Percentiles rank a stretch among this genome's conserved stretches.
Evolutionary conservation across 805 yeast species (phyloP).

Genomic region (Wickerhamomyces rabaulensis): DNA sequence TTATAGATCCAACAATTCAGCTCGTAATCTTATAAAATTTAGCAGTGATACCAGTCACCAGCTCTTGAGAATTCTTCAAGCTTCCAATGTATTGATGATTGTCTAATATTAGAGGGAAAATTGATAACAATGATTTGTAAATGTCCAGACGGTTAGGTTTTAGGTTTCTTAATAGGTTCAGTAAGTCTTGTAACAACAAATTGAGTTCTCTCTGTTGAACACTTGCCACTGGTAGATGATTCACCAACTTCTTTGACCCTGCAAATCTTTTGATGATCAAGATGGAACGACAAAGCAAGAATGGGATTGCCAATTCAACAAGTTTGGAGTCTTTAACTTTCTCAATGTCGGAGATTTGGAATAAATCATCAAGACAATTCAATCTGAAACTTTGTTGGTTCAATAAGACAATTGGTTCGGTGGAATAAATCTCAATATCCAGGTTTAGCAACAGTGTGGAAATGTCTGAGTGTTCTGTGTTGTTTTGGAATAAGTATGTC

Average conservation of each 20-base stretch:
- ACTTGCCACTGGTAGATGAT: constrained; percentile 59
- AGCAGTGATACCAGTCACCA: constrained; percentile 19
- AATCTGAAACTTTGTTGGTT: constrained; percentile 46
- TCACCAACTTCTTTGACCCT: constrained; percentile 55
- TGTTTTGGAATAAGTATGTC: constrained; percentile 25
- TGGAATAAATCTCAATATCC: constrained; percentile 47
- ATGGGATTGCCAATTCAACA: constrained; percentile 34
- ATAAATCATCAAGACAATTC: constrained; percentile 50
- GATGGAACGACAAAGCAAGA: constrained; percentile 51
- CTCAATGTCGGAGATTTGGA: constrained; percentile 27
- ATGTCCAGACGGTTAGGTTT: neutral
- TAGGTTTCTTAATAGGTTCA: constrained; percentile 19
- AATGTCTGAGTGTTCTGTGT: constrained; percentile 30
- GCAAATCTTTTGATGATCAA: constrained; percentile 58
- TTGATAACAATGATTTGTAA: constrained; percentile 9
- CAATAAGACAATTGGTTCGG: constrained; percentile 40
- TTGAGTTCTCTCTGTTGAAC: constrained; percentile 62
- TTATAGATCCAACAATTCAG: constrained; percentile 1
- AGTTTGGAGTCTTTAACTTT: constrained; percentile 19
- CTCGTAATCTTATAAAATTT: constrained; percentile 20
- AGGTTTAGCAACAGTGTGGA: constrained; percentile 34
- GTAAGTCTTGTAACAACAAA: constrained; percentile 40
- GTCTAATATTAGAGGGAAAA: constrained; percentile 22
- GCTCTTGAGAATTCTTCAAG: constrained; percentile 8
- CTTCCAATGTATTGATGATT: constrained; percentile 17